These are phyloP conservation scores for Colletotrichum noveboracense DNA, from an alignment of 2,329 filamentous ascomycete species.

Conservation along the genomic window DNA sequence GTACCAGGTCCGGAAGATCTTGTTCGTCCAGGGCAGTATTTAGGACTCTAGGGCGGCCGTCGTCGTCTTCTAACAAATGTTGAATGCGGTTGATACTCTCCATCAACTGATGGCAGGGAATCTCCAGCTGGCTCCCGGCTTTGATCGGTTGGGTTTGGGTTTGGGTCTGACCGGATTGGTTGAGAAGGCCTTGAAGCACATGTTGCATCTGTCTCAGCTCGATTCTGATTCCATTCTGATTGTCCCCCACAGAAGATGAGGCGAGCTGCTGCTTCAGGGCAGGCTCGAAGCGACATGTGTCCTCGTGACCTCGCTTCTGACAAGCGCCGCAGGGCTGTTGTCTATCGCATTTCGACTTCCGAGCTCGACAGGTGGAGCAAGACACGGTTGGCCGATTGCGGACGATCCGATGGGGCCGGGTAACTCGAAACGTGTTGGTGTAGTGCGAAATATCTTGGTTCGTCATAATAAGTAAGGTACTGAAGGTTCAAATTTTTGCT, in stretches of 20 bases:
- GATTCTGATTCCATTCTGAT: conserved; percentile 37
- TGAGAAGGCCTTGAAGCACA: conserved; percentile 39
- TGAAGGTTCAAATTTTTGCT: background rate
- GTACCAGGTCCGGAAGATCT: conserved; percentile 31
- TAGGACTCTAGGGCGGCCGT: conserved; percentile 2
- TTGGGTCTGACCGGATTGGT: background rate
- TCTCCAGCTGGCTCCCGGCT: background rate
- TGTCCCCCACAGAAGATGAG: background rate
- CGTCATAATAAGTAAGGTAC: background rate
- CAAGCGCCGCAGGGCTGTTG: background rate
- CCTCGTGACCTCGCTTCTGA: background rate
- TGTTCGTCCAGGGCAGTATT: background rate
- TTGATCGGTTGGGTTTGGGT: background rate
- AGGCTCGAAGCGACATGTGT: background rate
- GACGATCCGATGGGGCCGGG: background rate
- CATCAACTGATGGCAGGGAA: background rate
- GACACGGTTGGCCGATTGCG: background rate
- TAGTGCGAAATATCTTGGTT: background rate
- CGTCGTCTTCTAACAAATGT: conserved; percentile 29
- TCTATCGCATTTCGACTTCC: background rate
- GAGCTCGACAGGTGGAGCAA: background rate
- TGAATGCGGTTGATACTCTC: conserved; percentile 37
- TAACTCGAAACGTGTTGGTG: background rate
- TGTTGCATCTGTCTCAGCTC: conserved; percentile 43
- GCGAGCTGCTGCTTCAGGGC: background rate